Base-by-base conservation (phyloP, 108 stramenopile genomes). In the Aurantiochytrium sp. region DNA sequence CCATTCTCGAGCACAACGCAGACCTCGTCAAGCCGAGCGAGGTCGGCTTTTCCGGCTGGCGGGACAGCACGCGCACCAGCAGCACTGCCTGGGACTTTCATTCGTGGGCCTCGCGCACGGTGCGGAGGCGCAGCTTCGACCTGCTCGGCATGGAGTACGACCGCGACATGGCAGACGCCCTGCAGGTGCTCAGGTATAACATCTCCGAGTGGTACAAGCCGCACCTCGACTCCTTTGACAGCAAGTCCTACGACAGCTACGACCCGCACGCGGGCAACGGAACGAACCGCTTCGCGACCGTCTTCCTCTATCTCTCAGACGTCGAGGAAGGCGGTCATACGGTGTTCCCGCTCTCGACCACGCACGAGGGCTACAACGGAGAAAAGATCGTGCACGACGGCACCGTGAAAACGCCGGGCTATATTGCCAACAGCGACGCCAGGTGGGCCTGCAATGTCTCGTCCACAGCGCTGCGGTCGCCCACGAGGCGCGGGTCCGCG, bases 271-370 rank as follows among this genome's bases (percentile, higher is more conserved):
- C 32, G 10, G 24, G 42, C 27, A 88, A 88, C 6, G 91, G 91
- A 3, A 88, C 90, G 37, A 97, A 97, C 89, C 93, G 96, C 31
- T 94, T 94, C 85, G 95, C 95, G 2, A 97, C 96, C 22, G 96
- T 96, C 19, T 95, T 97, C 68, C 95, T 96, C 91, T 96, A 96
- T 87, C 87, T 97, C 52, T 93, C 94, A 30, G 94, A 95, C 65
- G 97, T 96, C 19, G 89, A 69, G 41, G 93, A 92, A 37, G 97
- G 97, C 4, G 92, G 92, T 3, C 91, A 92, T 52, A 92, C 92
- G 10, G 90, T 92, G 17, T 92, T 92, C 55, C 94, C 94, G 3
- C 81, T 73, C 0, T 81, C 73, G 6, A 81, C 12, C 6, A 81
- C 73, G n/a, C 73, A 81, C 45, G 73, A 41, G 42, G 73, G 73